phyloP scores from a whole-genome alignment of 768 basidiomycete species.

The Leccinum sublutescens region DNA sequence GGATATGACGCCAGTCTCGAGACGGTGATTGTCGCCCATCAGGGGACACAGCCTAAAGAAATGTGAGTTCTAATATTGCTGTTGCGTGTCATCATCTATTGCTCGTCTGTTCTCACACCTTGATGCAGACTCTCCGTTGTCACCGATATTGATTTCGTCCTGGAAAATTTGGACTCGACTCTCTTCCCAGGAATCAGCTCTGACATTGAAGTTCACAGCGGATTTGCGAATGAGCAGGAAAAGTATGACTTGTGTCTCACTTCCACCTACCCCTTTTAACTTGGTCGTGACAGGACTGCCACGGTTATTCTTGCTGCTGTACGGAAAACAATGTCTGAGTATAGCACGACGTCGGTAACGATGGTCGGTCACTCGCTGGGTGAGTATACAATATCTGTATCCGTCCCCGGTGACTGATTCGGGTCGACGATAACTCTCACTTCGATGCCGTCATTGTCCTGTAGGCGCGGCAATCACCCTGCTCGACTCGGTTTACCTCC shows the following conservation, averaged over 20 bases:
- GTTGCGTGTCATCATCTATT: background rate
- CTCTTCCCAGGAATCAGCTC: constrained; percentile 52
- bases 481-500: no score
- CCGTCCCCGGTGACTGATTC: background rate
- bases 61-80: constrained; percentile 20
- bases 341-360: constrained; percentile 39
- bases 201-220: constrained; percentile 18
- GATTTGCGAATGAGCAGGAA: constrained; percentile 36
- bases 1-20: constrained; percentile 44
- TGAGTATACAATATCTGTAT: constrained; percentile 13
- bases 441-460: no score
- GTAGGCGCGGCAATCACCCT: no score
- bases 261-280: background rate
- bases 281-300: constrained; percentile 35
- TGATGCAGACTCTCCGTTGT: constrained; percentile 33
- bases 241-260: constrained; percentile 31
- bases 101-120: background rate
- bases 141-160: constrained; percentile 42
- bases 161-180: constrained; percentile 32
- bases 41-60: constrained; percentile 33
- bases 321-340: constrained; percentile 35
- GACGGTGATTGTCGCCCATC: constrained; percentile 40
- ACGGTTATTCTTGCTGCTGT: constrained; percentile 45
- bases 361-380: constrained; percentile 45
- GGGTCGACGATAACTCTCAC: background rate